Percentiles rank a stretch among this genome's conserved stretches.
Conservation (phyloP, 2,329 filamentous ascomycete species). For the Alternaria metachromatica region DNA sequence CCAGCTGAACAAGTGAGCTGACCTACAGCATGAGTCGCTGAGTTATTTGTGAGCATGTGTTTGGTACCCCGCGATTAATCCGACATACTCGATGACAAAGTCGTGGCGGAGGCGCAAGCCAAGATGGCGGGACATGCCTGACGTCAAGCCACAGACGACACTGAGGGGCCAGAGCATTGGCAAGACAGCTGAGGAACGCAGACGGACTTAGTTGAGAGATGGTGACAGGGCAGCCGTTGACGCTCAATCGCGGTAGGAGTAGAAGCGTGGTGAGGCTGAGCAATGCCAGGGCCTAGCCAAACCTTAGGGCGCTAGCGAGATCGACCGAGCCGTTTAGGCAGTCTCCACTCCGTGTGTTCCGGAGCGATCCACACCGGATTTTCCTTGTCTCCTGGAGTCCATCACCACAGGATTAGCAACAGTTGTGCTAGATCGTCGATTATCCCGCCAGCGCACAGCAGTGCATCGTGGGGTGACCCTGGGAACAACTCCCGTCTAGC, state of each 20-base stretch:
- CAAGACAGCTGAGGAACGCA: not conserved
- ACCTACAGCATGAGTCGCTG: not conserved
- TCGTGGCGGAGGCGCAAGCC: not conserved
- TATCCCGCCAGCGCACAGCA: not conserved
- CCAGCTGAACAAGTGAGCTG: not conserved
- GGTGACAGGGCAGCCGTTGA: slow-evolving; percentile 4
- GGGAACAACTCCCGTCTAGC: not conserved
- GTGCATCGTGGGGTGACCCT: not conserved
- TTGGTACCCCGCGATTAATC: not conserved
- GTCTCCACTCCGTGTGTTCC: slow-evolving; percentile 2
- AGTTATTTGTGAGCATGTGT: not conserved
- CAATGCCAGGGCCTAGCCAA: slow-evolving; percentile 1
- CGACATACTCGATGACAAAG: not conserved
- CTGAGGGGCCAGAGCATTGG: not conserved
- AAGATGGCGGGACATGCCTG: not conserved
- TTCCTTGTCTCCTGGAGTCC: slow-evolving; percentile 2
- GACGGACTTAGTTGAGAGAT: not conserved
- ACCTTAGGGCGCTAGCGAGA: slow-evolving; percentile 4
- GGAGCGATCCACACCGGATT: slow-evolving; percentile 1
- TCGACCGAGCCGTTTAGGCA: slow-evolving; percentile 15
- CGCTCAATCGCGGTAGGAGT: not conserved
- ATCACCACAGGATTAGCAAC: not conserved
- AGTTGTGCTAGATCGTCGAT: not conserved
- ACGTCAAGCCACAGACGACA: not conserved
- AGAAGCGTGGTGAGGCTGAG: slow-evolving; percentile 6